Base-by-base conservation (phyloP, 2,329 filamentous ascomycete genomes). In the Fusarium aywerte region DNA sequence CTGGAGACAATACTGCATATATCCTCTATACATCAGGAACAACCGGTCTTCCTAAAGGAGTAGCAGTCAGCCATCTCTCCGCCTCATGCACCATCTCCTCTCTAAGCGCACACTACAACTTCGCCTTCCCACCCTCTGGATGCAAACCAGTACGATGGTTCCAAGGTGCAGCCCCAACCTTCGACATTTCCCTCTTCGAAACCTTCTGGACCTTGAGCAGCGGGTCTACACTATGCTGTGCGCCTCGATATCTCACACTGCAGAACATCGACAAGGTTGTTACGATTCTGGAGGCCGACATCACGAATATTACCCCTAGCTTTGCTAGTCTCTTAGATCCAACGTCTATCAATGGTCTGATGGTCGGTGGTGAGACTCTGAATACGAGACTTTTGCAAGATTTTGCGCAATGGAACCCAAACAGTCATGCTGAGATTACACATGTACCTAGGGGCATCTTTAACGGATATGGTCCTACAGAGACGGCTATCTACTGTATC, bases 301-400 rank as follows among this genome's bases (percentile, higher is more conserved):
- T 67, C 8, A 66, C 63, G 7, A 66, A 67, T 3, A 45, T 66
- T 10, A 66, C 63, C 0, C 63, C 63, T 0, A 63, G 57, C 3
- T 66, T 67, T 7, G 63, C 62, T 3, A 66, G 33, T 12, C 42
- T 66, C 3, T 4, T 66, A 0, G 63, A 67, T 2, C 57, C 57
- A 0, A 20, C 20, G 0, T 66, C 45, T 0, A 40, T 66, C 2
- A 36, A 9, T 1, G 62, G 62, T 2, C 16, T 66, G 2, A 63
- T 66, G 62, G 63, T 66, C 3, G 63, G 63, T 3, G 63, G 63
- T 7, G 63, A 66, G n/a, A 66, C 62, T 2, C 11, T 67, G 20
- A 66, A 49, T 11, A 16, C 62, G 12, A 52, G 42, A 1, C 45
- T 66, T 1, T 21, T 66, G 16, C 63, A 36, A 7, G 38, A 58